Conservation (phyloP, 495 filamentous ascomycete genomes). For the Halenospora varia region DNA sequence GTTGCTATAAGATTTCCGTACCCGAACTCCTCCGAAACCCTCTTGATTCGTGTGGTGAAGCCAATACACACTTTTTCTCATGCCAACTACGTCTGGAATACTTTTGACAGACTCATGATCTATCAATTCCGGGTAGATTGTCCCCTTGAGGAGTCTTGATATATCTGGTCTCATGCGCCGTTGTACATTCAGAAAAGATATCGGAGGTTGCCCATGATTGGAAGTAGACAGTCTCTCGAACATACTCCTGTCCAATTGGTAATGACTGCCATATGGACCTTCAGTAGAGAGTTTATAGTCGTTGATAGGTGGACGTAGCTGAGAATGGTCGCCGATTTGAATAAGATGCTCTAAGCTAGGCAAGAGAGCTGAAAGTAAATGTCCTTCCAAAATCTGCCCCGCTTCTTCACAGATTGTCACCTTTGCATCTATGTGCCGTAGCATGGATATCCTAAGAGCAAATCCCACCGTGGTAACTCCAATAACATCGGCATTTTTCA, state of each 20-base stretch:
- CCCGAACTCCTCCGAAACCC: constrained; percentile 32
- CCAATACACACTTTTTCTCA: constrained; percentile 76
- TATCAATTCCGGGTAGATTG: constrained; percentile 59
- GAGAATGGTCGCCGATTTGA: constrained; percentile 53
- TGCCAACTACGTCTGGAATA: constrained; percentile 66
- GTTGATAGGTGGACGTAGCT: constrained; percentile 41
- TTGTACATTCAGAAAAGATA: constrained; percentile 57
- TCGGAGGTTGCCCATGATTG: constrained; percentile 17
- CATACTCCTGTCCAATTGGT: constrained; percentile 42
- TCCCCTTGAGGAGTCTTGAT: constrained; percentile 48
- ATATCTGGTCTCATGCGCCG: constrained; percentile 72
- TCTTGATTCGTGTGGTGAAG: constrained; percentile 61
- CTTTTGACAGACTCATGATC: constrained; percentile 63
- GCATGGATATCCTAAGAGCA: constrained; percentile 60
- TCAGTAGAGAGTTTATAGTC: constrained; percentile 28
- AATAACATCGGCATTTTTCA: constrained; percentile 25
- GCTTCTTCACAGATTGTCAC: constrained; percentile 56
- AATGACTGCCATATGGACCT: constrained; percentile 19
- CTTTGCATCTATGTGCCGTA: constrained; percentile 64
- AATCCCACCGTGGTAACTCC: constrained; percentile 65
- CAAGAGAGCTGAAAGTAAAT: constrained; percentile 50
- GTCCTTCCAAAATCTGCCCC: constrained; percentile 51
- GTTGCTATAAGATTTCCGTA: constrained; percentile 46
- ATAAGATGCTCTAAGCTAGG: constrained; percentile 51
- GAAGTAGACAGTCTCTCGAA: constrained; percentile 36